These are phyloP conservation scores for Mycena alexandri DNA, from an alignment of 768 basidiomycete genomes.

Conservation along the genomic window DNA sequence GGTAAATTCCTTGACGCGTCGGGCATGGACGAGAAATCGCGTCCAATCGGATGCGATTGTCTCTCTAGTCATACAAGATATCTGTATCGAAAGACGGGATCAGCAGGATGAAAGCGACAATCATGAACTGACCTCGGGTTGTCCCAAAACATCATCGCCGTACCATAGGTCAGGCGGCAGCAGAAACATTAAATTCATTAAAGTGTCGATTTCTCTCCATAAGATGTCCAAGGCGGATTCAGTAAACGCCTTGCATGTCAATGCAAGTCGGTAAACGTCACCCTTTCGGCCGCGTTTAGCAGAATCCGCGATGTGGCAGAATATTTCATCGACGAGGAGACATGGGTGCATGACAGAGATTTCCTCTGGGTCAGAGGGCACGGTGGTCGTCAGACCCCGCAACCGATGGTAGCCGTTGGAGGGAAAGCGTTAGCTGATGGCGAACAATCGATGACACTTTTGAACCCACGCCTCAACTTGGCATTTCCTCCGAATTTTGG, in stretches of 20 bases:
- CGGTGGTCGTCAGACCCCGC: too few relatives aligned
- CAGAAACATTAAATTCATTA: constrained; percentile 3
- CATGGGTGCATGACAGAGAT: too few relatives aligned
- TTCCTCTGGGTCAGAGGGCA: too few relatives aligned
- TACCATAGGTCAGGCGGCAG: constrained; percentile 2
- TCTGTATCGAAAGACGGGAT: not conserved
- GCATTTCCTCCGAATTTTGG: too few relatives aligned
- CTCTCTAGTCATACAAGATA: not conserved
- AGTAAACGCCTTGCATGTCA: constrained; percentile 15
- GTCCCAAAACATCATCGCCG: not conserved
- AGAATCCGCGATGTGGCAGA: too few relatives aligned
- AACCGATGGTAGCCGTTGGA: too few relatives aligned
- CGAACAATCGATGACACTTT: too few relatives aligned
- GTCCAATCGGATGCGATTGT: not conserved
- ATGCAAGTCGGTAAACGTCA: not conserved
- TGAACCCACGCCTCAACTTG: too few relatives aligned
- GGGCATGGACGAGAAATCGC: not conserved
- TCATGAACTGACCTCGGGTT: too few relatives aligned
- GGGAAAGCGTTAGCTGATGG: too few relatives aligned
- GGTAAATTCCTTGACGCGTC: not conserved
- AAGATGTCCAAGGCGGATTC: constrained; percentile 6
- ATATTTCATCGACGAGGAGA: too few relatives aligned
- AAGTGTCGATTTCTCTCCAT: constrained; percentile 3
- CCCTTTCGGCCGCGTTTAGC: not conserved
- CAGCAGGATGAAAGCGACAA: too few relatives aligned